phyloP scores from a whole-genome alignment of 2,329 filamentous ascomycete species.

The Magnaporthiopsis incrustans region DNA sequence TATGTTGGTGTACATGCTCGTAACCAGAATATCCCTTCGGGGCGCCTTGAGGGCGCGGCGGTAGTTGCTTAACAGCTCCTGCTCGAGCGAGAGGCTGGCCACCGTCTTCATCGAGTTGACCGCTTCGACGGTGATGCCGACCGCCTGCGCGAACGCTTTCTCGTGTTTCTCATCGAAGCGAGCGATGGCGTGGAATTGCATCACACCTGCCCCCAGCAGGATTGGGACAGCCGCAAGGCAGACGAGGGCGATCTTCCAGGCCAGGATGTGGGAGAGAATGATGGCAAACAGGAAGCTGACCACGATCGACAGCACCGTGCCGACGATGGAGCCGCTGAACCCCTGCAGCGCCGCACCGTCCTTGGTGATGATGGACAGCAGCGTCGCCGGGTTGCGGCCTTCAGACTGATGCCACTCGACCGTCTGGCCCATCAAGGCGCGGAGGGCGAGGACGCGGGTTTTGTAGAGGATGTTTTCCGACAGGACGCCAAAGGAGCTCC shows the following conservation, averaged over 20 bases:
- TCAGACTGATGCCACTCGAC: slow-evolving; percentile 60
- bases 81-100: slow-evolving; percentile 45
- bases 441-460: slow-evolving; percentile 46
- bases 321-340: slow-evolving; percentile 62
- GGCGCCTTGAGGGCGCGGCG: slow-evolving; percentile 39
- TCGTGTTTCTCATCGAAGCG: slow-evolving; percentile 56
- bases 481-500: slow-evolving; percentile 47
- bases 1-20: slow-evolving; percentile 44
- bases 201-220: slow-evolving; percentile 59
- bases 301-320: slow-evolving; percentile 58
- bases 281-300: slow-evolving; percentile 63
- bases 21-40: slow-evolving; percentile 45
- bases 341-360: slow-evolving; percentile 61
- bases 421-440: slow-evolving; percentile 48
- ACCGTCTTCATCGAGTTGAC: slow-evolving; percentile 59
- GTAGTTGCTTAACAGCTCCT: slow-evolving; percentile 45
- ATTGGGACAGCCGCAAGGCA: slow-evolving; percentile 62
- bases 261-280: slow-evolving; percentile 60
- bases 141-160: slow-evolving; percentile 55
- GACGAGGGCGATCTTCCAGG: slow-evolving; percentile 70
- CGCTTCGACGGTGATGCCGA: slow-evolving; percentile 58
- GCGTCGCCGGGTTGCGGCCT: slow-evolving; percentile 49
- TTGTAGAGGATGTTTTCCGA: slow-evolving; percentile 49
- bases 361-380: slow-evolving; percentile 61
- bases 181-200: slow-evolving; percentile 57